A percentile compares a stretch with the other conserved stretches of the same genome.
Conservation (phyloP, 805 yeast genomes). For the Yamadazyma paraphyllophila region DNA sequence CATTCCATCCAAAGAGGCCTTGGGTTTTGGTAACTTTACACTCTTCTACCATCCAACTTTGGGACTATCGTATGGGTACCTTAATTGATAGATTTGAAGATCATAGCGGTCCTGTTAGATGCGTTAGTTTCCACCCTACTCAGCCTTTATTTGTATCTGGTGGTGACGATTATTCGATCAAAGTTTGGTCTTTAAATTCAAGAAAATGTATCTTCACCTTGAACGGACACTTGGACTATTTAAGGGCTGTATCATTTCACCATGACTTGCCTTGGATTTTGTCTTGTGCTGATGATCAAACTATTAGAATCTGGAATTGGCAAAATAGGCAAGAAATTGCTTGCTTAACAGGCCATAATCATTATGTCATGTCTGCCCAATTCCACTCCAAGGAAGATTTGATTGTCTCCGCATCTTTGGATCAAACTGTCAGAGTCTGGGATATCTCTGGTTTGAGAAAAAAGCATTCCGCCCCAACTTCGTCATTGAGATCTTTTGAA, state of each 20-base stretch:
- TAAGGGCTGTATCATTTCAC: conserved; percentile 92
- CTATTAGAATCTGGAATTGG: conserved; percentile 99
- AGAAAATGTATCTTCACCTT: conserved; percentile 90
- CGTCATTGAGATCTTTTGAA: conserved; percentile 46
- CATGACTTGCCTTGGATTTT: conserved; percentile 96
- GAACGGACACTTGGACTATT: conserved; percentile 92
- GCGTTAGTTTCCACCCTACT: conserved; percentile 94
- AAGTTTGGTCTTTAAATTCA: conserved; percentile 93
- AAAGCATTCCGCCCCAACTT: conserved; percentile 81
- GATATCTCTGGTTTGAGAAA: conserved; percentile 93
- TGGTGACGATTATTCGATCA: conserved; percentile 93
- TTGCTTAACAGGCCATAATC: conserved; percentile 95
- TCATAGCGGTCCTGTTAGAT: conserved; percentile 97
- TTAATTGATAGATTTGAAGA: conserved; percentile 94
- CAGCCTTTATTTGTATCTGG: conserved; percentile 97
- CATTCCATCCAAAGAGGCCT: conserved; percentile 94
- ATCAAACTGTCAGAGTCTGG: conserved; percentile 99
- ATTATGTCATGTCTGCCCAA: conserved; percentile 96
- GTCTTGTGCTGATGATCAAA: conserved; percentile 95
- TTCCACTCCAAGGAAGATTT: conserved; percentile 95
- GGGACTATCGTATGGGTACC: conserved; percentile 99
- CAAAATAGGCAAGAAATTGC: conserved; percentile 97
- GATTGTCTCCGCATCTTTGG: conserved; percentile 92
- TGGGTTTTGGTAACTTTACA: conserved; percentile 95
- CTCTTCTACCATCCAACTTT: conserved; percentile 96